Percentiles rank a stretch among this genome's conserved stretches.
These are phyloP conservation scores for Apiospora malaysiana DNA, from an alignment of 2,329 filamentous ascomycete species.

Conservation along the genomic window DNA sequence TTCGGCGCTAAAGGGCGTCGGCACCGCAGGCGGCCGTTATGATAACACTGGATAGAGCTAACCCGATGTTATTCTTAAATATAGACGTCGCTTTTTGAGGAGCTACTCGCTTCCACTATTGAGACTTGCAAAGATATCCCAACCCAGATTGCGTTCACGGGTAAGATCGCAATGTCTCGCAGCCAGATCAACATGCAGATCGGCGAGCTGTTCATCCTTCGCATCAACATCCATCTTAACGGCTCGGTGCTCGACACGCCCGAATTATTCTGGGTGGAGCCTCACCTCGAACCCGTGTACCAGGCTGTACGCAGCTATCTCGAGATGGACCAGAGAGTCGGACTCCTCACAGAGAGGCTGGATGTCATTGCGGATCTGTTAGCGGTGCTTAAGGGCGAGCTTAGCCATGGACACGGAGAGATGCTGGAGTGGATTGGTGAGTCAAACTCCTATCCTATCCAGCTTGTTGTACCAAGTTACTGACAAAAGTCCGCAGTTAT, in stretches of 20 bases:
- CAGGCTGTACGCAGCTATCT: conserved; percentile 93
- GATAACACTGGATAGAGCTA: background rate
- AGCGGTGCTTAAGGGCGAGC: conserved; percentile 91
- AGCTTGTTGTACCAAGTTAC: background rate
- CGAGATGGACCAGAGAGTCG: conserved; percentile 96
- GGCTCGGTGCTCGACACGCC: conserved; percentile 96
- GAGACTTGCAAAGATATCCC: conserved; percentile 93
- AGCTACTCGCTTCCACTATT: conserved; percentile 91
- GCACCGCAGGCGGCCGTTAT: conserved; percentile 47
- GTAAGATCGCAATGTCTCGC: conserved; percentile 86
- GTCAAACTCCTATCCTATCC: conserved; percentile 39
- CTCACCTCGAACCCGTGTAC: conserved; percentile 94
- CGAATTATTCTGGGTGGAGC: conserved; percentile 98
- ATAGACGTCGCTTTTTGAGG: conserved; percentile 92
- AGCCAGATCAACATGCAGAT: conserved; percentile 99
- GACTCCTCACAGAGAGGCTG: conserved; percentile 84
- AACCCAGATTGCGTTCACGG: conserved; percentile 88
- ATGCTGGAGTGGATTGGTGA: conserved; percentile 88
- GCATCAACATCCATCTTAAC: conserved; percentile 98
- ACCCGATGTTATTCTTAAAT: background rate
- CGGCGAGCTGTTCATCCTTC: conserved; percentile 94
- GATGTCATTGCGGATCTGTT: conserved; percentile 93
- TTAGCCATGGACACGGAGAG: conserved; percentile 91
- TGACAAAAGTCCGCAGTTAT: conserved; percentile 69
- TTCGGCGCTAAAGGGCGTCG: conserved; percentile 57